phyloP scores from a whole-genome alignment of 495 filamentous ascomycete species.

The Halenospora varia region DNA sequence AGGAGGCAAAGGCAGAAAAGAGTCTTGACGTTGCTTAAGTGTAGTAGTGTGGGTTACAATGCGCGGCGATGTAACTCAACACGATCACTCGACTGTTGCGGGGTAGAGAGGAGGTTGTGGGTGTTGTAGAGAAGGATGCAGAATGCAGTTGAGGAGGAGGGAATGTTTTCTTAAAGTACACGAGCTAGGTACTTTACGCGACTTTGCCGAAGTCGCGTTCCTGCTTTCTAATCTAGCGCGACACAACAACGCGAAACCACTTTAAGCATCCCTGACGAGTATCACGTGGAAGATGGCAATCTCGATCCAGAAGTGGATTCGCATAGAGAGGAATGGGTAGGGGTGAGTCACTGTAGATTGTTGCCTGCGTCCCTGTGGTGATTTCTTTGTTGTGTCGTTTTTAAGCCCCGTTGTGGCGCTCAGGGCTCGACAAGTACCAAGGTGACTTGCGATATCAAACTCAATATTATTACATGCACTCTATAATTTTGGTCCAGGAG shows the following conservation, averaged over 20 bases:
- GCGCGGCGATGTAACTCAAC: constrained; percentile 8
- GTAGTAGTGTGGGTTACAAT: constrained; percentile 2
- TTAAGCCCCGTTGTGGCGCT: too few species aligned
- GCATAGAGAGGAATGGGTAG: background rate
- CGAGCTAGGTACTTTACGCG: constrained; percentile 15
- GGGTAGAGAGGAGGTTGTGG: background rate
- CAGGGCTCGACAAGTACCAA: too few species aligned
- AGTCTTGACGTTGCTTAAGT: constrained; percentile 2
- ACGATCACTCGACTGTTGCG: constrained; percentile 8
- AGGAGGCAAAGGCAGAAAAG: background rate
- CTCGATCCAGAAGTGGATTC: background rate
- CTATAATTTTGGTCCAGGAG: too few species aligned
- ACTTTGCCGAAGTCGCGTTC: constrained; percentile 13
- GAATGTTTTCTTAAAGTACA: constrained; percentile 19
- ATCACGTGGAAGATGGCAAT: background rate
- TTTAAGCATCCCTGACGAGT: constrained; percentile 13
- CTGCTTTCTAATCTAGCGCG: constrained; percentile 12
- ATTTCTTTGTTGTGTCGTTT: too few species aligned
- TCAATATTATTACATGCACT: too few species aligned
- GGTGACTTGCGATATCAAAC: too few species aligned
- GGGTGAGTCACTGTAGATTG: background rate
- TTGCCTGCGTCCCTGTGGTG: too few species aligned
- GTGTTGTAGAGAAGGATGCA: constrained; percentile 11
- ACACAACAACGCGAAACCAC: constrained; percentile 24
- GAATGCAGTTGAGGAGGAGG: constrained; percentile 11